Evolutionary conservation across 768 basidiomycete genomes (phyloP).

Genomic region (Termitomyces sp.): DNA sequence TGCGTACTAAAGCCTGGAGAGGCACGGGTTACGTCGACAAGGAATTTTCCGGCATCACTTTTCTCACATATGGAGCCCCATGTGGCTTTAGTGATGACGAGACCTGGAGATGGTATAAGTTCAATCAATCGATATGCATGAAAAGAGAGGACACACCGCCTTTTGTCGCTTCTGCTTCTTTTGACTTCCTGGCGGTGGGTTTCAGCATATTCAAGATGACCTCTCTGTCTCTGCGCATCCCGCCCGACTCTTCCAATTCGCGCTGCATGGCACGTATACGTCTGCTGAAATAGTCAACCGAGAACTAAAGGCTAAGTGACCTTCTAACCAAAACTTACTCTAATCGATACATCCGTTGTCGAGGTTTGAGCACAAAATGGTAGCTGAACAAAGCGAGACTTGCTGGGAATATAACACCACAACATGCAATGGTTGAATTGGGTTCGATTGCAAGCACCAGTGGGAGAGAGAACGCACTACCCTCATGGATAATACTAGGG

Average conservation of each 20-base stretch:
- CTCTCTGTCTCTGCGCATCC: conserved; percentile 58
- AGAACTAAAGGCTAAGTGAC: not conserved
- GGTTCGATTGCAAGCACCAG: conserved; percentile 50
- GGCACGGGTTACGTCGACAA: conserved; percentile 78
- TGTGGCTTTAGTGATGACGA: conserved; percentile 71
- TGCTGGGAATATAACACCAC: conserved; percentile 53
- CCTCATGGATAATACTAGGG: conserved; percentile 49
- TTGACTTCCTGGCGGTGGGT: conserved; percentile 63
- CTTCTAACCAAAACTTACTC: conserved; percentile 33
- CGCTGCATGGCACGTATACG: conserved; percentile 64
- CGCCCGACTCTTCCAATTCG: conserved; percentile 61
- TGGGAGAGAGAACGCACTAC: conserved; percentile 56
- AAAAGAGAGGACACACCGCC: conserved; percentile 44
- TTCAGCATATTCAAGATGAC: conserved; percentile 60
- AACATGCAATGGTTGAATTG: conserved; percentile 43
- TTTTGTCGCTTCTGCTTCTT: conserved; percentile 57
- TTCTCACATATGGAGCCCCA: conserved; percentile 60
- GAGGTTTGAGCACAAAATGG: conserved; percentile 53
- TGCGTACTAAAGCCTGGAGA: conserved; percentile 75
- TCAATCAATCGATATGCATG: not conserved
- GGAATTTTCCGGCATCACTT: conserved; percentile 48
- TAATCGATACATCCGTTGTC: conserved; percentile 47
- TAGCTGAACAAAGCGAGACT: conserved; percentile 45
- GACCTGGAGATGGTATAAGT: conserved; percentile 39
- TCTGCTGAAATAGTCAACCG: conserved; percentile 30